Percentiles rank a stretch among this genome's conserved stretches.
These are phyloP conservation scores for Magnaporthiopsis poae DNA, from an alignment of 2,329 filamentous ascomycete species.

Conservation along the genomic window DNA sequence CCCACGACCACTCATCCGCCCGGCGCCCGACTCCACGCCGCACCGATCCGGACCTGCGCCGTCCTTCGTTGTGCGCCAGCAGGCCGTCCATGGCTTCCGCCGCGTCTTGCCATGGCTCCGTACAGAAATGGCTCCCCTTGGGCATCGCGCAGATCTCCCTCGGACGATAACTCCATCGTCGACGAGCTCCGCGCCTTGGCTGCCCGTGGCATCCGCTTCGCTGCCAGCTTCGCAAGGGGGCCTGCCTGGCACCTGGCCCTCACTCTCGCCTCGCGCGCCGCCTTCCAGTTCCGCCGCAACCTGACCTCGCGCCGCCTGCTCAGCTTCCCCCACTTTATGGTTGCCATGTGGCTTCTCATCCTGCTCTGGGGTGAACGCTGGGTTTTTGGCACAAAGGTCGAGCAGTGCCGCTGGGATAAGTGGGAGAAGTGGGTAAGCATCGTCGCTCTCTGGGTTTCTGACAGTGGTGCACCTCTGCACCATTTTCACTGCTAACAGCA, in stretches of 20 bases:
- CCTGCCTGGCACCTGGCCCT: slow-evolving; percentile 28
- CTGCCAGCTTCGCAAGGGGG: slow-evolving; percentile 34
- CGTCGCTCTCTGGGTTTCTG: slow-evolving; percentile 1
- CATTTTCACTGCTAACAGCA: slow-evolving; percentile 12
- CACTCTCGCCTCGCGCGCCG: slow-evolving; percentile 20
- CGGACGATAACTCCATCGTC: slow-evolving; percentile 25
- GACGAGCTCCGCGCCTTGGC: slow-evolving; percentile 26
- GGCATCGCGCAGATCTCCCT: slow-evolving; percentile 15
- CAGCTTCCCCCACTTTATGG: slow-evolving; percentile 57
- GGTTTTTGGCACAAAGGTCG: slow-evolving; percentile 61
- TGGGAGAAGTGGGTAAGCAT: slow-evolving; percentile 85
- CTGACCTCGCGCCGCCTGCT: slow-evolving; percentile 41
- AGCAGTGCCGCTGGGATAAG: slow-evolving; percentile 66
- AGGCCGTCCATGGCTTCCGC: slow-evolving; percentile 19
- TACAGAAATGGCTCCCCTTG: slow-evolving; percentile 24
- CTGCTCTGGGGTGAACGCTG: slow-evolving; percentile 79
- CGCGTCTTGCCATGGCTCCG: slow-evolving; percentile 25
- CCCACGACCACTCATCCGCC: neutral
- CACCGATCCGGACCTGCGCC: too few relatives aligned
- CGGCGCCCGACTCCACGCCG: neutral
- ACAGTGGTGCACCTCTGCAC: slow-evolving; percentile 8
- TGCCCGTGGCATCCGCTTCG: slow-evolving; percentile 20
- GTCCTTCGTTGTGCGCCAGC: neutral
- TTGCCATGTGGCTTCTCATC: slow-evolving; percentile 63
- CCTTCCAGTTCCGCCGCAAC: slow-evolving; percentile 32